These are phyloP conservation scores for Tulasnella sp. DNA, from an alignment of 768 basidiomycete genomes.

Conservation along the genomic window DNA sequence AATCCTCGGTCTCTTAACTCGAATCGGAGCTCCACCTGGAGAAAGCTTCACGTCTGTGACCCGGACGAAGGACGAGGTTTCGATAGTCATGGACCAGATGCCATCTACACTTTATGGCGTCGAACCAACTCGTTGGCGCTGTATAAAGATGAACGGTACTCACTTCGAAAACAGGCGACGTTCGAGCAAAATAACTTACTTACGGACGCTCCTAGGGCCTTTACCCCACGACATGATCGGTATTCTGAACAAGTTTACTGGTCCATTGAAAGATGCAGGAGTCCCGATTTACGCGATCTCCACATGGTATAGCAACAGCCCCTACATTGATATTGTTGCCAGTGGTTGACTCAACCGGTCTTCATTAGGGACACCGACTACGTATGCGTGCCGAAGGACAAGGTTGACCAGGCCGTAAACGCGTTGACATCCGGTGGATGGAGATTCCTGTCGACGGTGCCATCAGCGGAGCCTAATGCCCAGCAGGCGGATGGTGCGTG, in stretches of 20 bases:
- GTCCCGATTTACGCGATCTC: slow-evolving; percentile 10
- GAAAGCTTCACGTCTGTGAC: slow-evolving; percentile 3
- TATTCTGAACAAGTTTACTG: background rate
- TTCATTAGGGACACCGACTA: slow-evolving; percentile 12
- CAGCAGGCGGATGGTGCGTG: background rate
- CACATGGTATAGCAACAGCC: background rate
- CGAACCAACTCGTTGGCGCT: background rate
- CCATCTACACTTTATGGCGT: background rate
- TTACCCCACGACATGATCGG: background rate
- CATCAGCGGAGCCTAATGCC: background rate
- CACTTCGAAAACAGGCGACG: background rate
- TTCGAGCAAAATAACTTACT: background rate
- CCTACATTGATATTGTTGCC: background rate
- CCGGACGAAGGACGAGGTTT: slow-evolving; percentile 5
- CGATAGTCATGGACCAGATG: background rate
- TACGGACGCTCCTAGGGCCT: background rate
- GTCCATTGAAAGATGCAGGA: background rate
- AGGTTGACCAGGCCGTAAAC: background rate
- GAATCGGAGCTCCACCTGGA: background rate
- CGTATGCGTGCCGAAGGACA: background rate
- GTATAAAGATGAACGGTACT: slow-evolving; percentile 5
- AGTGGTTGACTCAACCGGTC: background rate
- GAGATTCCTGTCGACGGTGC: background rate
- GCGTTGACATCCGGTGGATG: background rate
- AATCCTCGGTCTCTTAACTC: background rate